These are phyloP conservation scores for Wickerhamomyces xylosicus DNA, from an alignment of 805 yeast genomes.

Conservation along the genomic window DNA sequence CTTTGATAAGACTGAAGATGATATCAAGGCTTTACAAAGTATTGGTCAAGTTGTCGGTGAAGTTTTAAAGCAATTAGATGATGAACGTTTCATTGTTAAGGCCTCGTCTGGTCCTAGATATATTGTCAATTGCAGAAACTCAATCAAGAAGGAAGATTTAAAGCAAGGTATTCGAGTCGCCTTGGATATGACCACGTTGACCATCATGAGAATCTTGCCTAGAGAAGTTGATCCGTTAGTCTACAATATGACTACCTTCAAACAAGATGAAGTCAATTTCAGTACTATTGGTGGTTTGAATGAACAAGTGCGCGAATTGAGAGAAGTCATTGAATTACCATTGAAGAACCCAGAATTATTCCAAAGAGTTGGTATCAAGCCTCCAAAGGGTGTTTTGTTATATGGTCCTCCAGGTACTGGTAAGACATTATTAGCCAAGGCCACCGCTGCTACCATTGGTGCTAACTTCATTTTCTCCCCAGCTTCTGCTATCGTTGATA, in stretches of 20 bases:
- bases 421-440: constrained; percentile 90
- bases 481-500: constrained; percentile 95
- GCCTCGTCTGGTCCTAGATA: constrained; percentile 97
- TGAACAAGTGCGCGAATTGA: constrained; percentile 90
- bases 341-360: constrained; percentile 94
- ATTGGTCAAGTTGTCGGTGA: constrained; percentile 98
- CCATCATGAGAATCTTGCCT: constrained; percentile 95
- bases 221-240: constrained; percentile 98
- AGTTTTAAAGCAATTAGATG: constrained; percentile 89
- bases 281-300: constrained; percentile 93
- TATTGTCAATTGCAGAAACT: constrained; percentile 93
- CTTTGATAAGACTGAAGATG: constrained; percentile 91
- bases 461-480: constrained; percentile 98
- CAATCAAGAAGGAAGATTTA: constrained; percentile 72
- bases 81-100: constrained; percentile 89
- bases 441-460: constrained; percentile 97
- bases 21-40: constrained; percentile 91
- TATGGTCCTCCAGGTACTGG: constrained; percentile 99
- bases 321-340: constrained; percentile 97
- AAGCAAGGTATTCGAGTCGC: constrained; percentile 95
- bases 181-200: constrained; percentile 92
- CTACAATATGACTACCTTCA: constrained; percentile 95
- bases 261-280: constrained; percentile 95
- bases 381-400: constrained; percentile 95
- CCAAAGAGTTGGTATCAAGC: constrained; percentile 91